phyloP scores from a whole-genome alignment of 2,329 filamentous ascomycete species.

The Blastomyces gilchristii region DNA sequence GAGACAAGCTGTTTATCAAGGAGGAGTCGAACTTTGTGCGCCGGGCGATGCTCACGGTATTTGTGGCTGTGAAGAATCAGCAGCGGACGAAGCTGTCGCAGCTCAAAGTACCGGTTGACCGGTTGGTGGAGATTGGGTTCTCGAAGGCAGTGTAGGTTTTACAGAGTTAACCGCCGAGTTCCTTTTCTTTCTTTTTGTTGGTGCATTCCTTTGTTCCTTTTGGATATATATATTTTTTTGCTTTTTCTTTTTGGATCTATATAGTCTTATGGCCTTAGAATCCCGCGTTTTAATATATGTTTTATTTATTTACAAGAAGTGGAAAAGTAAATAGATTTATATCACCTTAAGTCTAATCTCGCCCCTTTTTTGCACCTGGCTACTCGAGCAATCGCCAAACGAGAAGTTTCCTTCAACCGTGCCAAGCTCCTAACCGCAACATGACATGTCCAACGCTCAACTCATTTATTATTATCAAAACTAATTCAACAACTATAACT shows the following conservation, averaged over 20 bases:
- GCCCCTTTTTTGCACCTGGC: too few relatives aligned
- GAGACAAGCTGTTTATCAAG: slow-evolving; percentile 31
- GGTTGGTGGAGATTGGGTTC: slow-evolving; percentile 34
- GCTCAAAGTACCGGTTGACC: slow-evolving; percentile 29
- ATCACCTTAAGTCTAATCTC: too few relatives aligned
- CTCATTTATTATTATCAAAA: too few relatives aligned
- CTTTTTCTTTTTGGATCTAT: neutral
- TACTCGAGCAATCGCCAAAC: too few relatives aligned
- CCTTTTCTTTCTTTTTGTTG: neutral
- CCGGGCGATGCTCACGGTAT: slow-evolving; percentile 23
- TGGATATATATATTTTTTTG: neutral
- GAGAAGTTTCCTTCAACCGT: too few relatives aligned
- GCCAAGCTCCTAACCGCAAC: too few relatives aligned
- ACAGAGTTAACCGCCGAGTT: neutral
- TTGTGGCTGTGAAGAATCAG: slow-evolving; percentile 32
- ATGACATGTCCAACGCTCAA: too few relatives aligned
- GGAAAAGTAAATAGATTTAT: too few relatives aligned
- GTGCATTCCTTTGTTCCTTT: neutral
- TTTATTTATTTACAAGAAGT: too few relatives aligned
- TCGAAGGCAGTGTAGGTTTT: slow-evolving; percentile 28
- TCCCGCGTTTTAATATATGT: too few relatives aligned
- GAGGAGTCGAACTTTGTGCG: slow-evolving; percentile 22
- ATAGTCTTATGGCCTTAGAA: neutral
- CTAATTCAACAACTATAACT: too few relatives aligned
- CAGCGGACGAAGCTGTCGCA: slow-evolving; percentile 31